Base-by-base conservation (phyloP, 257 asterid genomes). In the Solanum chiquidenum region DNA sequence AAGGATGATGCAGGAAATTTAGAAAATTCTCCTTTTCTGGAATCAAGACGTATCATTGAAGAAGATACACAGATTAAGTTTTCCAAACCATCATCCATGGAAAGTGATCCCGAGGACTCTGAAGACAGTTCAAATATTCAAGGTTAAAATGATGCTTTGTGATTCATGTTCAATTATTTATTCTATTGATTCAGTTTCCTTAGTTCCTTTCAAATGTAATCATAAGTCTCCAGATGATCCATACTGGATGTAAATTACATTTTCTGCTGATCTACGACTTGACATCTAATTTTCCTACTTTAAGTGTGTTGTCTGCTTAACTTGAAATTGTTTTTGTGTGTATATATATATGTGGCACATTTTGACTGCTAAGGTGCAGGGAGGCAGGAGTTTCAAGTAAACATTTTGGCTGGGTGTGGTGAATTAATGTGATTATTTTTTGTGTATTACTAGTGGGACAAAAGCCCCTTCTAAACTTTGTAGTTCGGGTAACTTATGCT, bases 1-100 rank as follows among this genome's bases (percentile, higher is more conserved):
- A 90, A 94, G 98, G 91, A 90, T 86, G 92, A 84, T 83, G 88
- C 86, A 89, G 93, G 87, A 42, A 88, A 89, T 88, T 85, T 82
- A 29, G 93, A 93, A 58, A 87, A 80, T 62, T 69, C 89, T 85
- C 90, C 79, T 76, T 88, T 49, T 87, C 52, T 88, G 91, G 91
- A 94, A 88, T 86, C 94, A 83, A 91, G 89, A 66, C 85, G 84
- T 84, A 35, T 85, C 55, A 80, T 89, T 87, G 94, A 91, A 88
- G 94, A 90, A 91, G 93, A 93, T 86, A 86, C 88, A 69, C 93
- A 88, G 85, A 87, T 89, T 84, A 89, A 79, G 89, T 71, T 90
- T 74, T 90, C 91, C 86, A 89, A 82, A 21, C 90, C 92, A 38
- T 89, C 93, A 88, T 82, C 92, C n/a, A 91, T 90, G 83, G 93